Percentiles rank a stretch among this genome's conserved stretches.
Conservation (phyloP, 192 early-diverging fungal species). For the Helicostylum pulchrum region DNA sequence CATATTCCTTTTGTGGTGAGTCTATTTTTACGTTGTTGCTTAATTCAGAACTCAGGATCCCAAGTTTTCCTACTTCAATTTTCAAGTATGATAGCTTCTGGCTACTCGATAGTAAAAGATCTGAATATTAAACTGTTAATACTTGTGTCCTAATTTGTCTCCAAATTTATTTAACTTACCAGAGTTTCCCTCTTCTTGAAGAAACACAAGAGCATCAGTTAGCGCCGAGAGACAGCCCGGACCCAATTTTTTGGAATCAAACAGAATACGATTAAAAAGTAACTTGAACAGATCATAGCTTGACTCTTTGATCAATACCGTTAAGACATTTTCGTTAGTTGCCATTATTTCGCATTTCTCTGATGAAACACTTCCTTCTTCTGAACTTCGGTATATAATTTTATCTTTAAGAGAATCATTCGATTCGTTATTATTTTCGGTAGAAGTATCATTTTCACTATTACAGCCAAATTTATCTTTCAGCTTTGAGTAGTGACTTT, state of each 20-base stretch:
- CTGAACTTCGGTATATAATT: too few species aligned
- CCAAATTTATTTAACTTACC: neutral
- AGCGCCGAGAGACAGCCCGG: neutral
- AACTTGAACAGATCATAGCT: neutral
- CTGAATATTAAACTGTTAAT: neutral
- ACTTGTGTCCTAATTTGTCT: neutral
- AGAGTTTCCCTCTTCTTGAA: conserved; percentile 6
- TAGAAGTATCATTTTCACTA: too few species aligned
- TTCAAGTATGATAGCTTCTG: conserved; percentile 1
- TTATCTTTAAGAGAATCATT: too few species aligned
- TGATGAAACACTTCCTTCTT: too few species aligned
- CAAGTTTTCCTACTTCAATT: neutral
- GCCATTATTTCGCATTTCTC: neutral
- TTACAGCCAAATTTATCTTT: too few species aligned
- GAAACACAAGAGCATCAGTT: conserved; percentile 1
- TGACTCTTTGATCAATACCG: neutral
- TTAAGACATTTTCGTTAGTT: conserved; percentile 1
- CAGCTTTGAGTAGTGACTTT: too few species aligned
- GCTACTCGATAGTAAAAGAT: neutral
- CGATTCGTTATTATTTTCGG: too few species aligned
- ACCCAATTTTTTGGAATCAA: conserved; percentile 1
- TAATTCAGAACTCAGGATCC: neutral
- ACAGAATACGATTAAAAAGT: conserved; percentile 7
- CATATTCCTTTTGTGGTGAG: neutral
- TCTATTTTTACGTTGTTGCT: neutral